These are phyloP conservation scores for Brachypodium distachyon DNA, from an alignment of 202 grass and related monocot genomes.

Conservation along the genomic window DNA sequence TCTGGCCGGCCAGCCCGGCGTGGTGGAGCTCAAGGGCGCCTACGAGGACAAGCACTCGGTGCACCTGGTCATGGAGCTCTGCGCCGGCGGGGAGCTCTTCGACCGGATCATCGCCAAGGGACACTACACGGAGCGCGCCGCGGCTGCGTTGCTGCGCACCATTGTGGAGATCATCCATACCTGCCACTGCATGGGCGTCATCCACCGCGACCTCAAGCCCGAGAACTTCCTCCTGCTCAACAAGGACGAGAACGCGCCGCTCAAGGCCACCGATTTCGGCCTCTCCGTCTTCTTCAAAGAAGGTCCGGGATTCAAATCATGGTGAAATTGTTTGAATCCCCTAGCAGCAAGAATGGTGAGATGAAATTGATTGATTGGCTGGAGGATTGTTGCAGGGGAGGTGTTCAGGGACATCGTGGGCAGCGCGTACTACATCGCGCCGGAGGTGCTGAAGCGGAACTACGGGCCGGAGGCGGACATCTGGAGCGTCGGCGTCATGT, in stretches of 20 bases:
- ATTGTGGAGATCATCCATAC: slow-evolving; percentile 82
- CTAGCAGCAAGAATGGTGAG: neutral
- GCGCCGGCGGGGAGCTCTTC: slow-evolving; percentile 70
- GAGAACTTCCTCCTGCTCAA: slow-evolving; percentile 84
- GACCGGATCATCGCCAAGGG: slow-evolving; percentile 72
- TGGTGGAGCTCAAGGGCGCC: slow-evolving; percentile 65
- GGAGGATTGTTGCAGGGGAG: slow-evolving; percentile 11
- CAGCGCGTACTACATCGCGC: slow-evolving; percentile 68
- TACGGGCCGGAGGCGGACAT: slow-evolving; percentile 58
- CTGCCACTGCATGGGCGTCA: slow-evolving; percentile 85
- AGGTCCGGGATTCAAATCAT: neutral
- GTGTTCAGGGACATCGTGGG: slow-evolving; percentile 63
- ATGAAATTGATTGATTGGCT: neutral
- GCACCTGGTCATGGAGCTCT: slow-evolving; percentile 75
- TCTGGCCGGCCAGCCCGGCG: slow-evolving; percentile 42
- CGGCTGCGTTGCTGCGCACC: slow-evolving; percentile 48
- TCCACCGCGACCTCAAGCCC: slow-evolving; percentile 85
- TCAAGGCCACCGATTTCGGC: slow-evolving; percentile 90
- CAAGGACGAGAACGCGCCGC: slow-evolving; percentile 64
- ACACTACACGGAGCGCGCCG: slow-evolving; percentile 74
- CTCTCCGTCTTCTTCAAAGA: slow-evolving; percentile 84
- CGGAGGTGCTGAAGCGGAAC: slow-evolving; percentile 54
- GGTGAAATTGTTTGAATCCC: too few species aligned
- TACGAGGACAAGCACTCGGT: slow-evolving; percentile 68
- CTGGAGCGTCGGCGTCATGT: slow-evolving; percentile 54